A percentile compares a stretch with the other conserved stretches of the same genome.
phyloP scores from a whole-genome alignment of 306 rosid species.

The Heteromeles arbutifolia region DNA sequence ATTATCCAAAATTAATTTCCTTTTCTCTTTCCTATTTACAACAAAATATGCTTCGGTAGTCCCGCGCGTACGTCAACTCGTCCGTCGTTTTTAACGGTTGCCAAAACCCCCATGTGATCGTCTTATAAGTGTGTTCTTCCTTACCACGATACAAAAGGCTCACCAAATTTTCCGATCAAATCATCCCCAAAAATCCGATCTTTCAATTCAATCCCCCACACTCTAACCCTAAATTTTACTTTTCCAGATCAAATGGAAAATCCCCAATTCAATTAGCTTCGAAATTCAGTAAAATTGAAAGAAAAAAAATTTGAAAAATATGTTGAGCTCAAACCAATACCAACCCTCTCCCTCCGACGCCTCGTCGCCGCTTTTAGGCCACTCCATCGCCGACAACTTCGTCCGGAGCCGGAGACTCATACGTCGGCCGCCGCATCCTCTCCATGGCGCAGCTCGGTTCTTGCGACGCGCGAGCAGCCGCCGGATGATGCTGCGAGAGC shows the following conservation, averaged over 20 bases:
- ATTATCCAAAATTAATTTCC: not conserved
- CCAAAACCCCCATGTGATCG: not conserved
- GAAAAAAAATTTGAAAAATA: not conserved
- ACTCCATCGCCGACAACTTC: constrained; percentile 22
- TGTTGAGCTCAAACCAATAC: constrained; percentile 37
- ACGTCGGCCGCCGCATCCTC: constrained; percentile 33
- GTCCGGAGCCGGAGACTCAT: constrained; percentile 42
- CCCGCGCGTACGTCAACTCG: constrained; percentile 5
- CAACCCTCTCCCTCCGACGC: constrained; percentile 23
- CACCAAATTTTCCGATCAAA: not conserved
- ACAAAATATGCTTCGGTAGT: not conserved
- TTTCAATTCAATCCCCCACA: not conserved
- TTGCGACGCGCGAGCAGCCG: constrained; percentile 72
- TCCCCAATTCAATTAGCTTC: not conserved
- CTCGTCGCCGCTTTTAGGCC: constrained; percentile 49
- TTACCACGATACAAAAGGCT: not conserved
- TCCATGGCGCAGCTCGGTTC: constrained; percentile 55
- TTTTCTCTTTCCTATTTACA: not conserved
- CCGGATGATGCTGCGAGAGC: constrained; percentile 81
- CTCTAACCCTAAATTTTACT: not conserved
- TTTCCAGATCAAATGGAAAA: not conserved
- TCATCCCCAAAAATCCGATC: not conserved
- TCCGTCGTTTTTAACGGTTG: not conserved
- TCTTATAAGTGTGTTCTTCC: not conserved
- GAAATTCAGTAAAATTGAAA: not conserved